phyloP scores from a whole-genome alignment of 78 protist genomes.

The Planoprotostelium fungivorum region DNA sequence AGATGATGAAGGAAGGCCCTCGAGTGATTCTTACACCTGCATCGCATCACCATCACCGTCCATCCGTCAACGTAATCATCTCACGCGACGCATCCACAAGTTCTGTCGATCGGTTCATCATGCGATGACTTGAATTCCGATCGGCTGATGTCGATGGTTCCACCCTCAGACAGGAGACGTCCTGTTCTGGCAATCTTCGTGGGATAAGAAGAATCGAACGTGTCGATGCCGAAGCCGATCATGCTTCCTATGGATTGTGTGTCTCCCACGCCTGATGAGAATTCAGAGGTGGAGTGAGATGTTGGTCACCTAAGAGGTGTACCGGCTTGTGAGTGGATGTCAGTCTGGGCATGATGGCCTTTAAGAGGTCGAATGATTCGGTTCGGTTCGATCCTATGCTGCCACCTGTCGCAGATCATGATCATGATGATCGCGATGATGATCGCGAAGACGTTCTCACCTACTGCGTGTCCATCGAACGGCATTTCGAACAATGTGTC shows the following conservation, averaged over 20 bases:
- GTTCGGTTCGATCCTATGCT: constrained; percentile 59
- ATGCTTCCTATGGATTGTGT: constrained; percentile 6
- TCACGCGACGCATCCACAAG: constrained; percentile 45
- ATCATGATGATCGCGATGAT: not conserved
- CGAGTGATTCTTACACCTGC: constrained; percentile 41
- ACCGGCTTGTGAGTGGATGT: constrained; percentile 45
- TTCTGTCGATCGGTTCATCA: constrained; percentile 26
- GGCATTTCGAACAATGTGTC: constrained; percentile 37
- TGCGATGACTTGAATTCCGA: not conserved
- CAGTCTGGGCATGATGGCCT: constrained; percentile 15
- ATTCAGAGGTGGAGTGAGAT: not conserved
- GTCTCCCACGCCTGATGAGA: constrained; percentile 50
- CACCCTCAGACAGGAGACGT: not conserved
- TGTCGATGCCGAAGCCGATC: constrained; percentile 71
- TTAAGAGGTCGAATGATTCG: constrained; percentile 40
- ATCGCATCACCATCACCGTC: not conserved
- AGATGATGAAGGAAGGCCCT: constrained; percentile 40
- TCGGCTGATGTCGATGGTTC: constrained; percentile 11
- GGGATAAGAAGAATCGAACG: constrained; percentile 78
- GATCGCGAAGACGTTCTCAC: not conserved
- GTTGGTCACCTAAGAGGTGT: constrained; percentile 52
- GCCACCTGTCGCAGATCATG: constrained; percentile 53
- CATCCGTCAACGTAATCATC: not conserved
- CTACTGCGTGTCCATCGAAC: constrained; percentile 73
- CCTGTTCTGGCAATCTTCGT: constrained; percentile 72